Percentiles rank a stretch among this genome's conserved stretches.
Evolutionary conservation across 257 asterid species (phyloP).

Genomic region (Solanum bulbocastanum): DNA sequence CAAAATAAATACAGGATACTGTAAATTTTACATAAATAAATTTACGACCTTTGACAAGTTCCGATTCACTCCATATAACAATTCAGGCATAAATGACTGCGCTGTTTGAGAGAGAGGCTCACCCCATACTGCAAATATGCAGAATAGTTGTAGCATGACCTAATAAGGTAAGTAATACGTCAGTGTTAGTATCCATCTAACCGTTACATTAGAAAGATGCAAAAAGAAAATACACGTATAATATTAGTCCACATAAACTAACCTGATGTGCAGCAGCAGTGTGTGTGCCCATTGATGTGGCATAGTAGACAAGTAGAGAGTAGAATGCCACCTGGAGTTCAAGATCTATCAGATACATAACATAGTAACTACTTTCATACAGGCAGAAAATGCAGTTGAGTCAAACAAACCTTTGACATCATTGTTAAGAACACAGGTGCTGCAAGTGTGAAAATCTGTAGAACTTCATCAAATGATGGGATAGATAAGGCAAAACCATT

Average conservation of each 20-base stretch:
- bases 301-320: conserved; percentile 80
- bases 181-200: background rate
- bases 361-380: background rate
- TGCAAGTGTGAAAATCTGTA: conserved; percentile 68
- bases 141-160: conserved; percentile 88
- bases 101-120: conserved; percentile 98
- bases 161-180: conserved; percentile 11
- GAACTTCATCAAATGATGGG: conserved; percentile 61
- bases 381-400: conserved; percentile 1
- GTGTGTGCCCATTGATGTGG: conserved; percentile 83
- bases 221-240: background rate
- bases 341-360: conserved; percentile 11
- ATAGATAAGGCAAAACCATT: conserved; percentile 73
- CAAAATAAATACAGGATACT: background rate
- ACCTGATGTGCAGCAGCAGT: conserved; percentile 93
- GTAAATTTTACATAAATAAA: background rate
- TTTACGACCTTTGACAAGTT: conserved; percentile 63
- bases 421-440: conserved; percentile 91
- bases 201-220: background rate
- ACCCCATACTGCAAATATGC: conserved; percentile 80
- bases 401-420: conserved; percentile 73
- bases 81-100: conserved; percentile 92
- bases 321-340: conserved; percentile 60
- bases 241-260: conserved; percentile 2
- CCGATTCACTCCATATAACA: conserved; percentile 70